Evolutionary conservation across 257 asterid genomes (phyloP).

Genomic region (Jacaranda mimosifolia): DNA sequence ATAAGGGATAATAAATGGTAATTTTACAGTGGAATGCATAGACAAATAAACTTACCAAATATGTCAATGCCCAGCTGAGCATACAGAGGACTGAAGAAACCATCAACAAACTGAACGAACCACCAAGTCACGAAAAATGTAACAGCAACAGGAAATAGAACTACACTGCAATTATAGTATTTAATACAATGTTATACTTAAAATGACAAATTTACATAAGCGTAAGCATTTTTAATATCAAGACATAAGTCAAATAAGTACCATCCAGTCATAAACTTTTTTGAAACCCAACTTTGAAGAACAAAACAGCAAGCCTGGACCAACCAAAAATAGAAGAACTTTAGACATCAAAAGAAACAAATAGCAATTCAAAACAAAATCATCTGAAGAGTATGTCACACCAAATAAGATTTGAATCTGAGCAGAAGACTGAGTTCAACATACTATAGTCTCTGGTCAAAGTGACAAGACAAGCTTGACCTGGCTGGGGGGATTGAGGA

Average conservation of each 20-base stretch:
- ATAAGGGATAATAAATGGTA: not conserved
- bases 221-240: slow-evolving; percentile 2
- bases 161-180: slow-evolving; percentile 71
- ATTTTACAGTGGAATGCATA: not conserved
- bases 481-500: no score
- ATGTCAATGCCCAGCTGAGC: slow-evolving; percentile 81
- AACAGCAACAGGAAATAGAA: slow-evolving; percentile 90
- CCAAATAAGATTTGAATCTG: slow-evolving; percentile 19
- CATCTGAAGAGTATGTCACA: slow-evolving; percentile 5
- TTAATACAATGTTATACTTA: slow-evolving; percentile 29
- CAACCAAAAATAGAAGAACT: slow-evolving; percentile 28
- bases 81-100: slow-evolving; percentile 96
- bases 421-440: not conserved
- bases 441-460: not conserved
- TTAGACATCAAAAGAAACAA: slow-evolving; percentile 22
- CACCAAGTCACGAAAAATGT: slow-evolving; percentile 94
- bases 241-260: slow-evolving; percentile 42
- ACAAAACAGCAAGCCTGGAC: slow-evolving; percentile 90
- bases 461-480: no score
- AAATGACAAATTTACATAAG: slow-evolving; percentile 13
- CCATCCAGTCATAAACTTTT: slow-evolving; percentile 99
- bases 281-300: slow-evolving; percentile 93
- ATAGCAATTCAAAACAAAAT: not conserved
- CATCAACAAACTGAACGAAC: slow-evolving; percentile 95
- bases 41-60: slow-evolving; percentile 64